Percentiles rank a stretch among this genome's conserved stretches.
phyloP scores from a whole-genome alignment of 208 protist genomes.

The Spongospora subterranea region DNA sequence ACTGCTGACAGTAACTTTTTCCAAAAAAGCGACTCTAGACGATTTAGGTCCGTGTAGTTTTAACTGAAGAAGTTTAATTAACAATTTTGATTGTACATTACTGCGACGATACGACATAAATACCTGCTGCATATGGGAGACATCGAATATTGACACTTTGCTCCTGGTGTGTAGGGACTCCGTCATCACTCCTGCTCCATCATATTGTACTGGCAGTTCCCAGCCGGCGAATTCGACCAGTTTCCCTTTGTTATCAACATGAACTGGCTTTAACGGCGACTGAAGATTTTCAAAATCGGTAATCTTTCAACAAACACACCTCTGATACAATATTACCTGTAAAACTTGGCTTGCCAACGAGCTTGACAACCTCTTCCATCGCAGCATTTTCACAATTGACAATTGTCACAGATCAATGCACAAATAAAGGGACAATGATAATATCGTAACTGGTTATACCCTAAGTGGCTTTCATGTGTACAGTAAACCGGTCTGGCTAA shows the following conservation, averaged over 20 bases:
- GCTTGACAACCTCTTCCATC: too few species aligned
- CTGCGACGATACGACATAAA: background rate
- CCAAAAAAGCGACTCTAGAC: slow-evolving; percentile 50
- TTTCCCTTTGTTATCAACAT: slow-evolving; percentile 65
- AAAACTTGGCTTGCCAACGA: too few species aligned
- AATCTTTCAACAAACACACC: too few species aligned
- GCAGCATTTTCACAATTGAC: too few species aligned
- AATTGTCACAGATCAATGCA: too few species aligned
- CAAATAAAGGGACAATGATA: too few species aligned
- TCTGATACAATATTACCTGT: too few species aligned
- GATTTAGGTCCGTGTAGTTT: background rate
- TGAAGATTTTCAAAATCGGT: slow-evolving; percentile 32
- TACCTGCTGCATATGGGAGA: slow-evolving; percentile 66
- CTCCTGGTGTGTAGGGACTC: slow-evolving; percentile 54
- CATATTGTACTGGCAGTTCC: slow-evolving; percentile 70
- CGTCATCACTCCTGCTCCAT: slow-evolving; percentile 58
- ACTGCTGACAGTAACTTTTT: slow-evolving; percentile 15
- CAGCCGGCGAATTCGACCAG: slow-evolving; percentile 70
- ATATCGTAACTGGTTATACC: too few species aligned
- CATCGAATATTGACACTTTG: slow-evolving; percentile 64
- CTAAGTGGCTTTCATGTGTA: too few species aligned
- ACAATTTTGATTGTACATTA: background rate
- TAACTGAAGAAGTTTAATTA: background rate
- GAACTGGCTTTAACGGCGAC: slow-evolving; percentile 66
- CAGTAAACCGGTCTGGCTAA: too few species aligned